phyloP scores from a whole-genome alignment of 2,329 filamentous ascomycete genomes.

The Fusarium goolgardi region DNA sequence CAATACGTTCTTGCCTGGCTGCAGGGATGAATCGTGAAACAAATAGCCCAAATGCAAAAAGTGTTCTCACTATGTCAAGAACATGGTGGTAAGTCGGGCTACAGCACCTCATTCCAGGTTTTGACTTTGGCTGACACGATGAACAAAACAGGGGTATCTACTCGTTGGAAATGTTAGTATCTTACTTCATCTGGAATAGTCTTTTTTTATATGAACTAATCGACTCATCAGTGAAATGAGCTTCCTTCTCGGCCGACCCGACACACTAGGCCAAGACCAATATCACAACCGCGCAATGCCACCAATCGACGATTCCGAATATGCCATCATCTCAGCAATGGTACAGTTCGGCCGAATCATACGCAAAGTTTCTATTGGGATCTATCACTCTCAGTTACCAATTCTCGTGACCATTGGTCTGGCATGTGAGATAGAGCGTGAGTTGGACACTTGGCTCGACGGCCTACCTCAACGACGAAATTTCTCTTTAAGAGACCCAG shows the following conservation, averaged over 20 bases:
- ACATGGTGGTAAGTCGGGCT: slow-evolving; percentile 10
- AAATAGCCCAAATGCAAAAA: background rate
- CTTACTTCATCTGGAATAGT: background rate
- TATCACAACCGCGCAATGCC: slow-evolving; percentile 15
- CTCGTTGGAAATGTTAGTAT: slow-evolving; percentile 11
- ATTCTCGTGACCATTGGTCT: background rate
- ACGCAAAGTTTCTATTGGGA: background rate
- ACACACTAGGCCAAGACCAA: slow-evolving; percentile 12
- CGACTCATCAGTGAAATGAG: slow-evolving; percentile 3
- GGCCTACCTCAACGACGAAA: slow-evolving; percentile 1
- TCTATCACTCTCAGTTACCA: slow-evolving; percentile 9
- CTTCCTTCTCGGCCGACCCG: slow-evolving; percentile 6
- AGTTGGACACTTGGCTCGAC: slow-evolving; percentile 7
- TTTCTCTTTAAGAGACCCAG: slow-evolving; percentile 8
- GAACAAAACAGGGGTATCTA: slow-evolving; percentile 4
- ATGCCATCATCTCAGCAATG: slow-evolving; percentile 13
- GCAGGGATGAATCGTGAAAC: slow-evolving; percentile 15
- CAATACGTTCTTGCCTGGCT: slow-evolving; percentile 11
- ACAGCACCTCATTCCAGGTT: rapidly evolving
- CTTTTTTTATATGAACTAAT: background rate
- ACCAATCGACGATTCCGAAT: slow-evolving; percentile 4
- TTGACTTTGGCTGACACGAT: background rate
- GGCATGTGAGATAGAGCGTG: slow-evolving; percentile 2
- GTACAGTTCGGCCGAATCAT: slow-evolving; percentile 9
- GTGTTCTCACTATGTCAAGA: slow-evolving; percentile 1